phyloP scores from a whole-genome alignment of 495 filamentous ascomycete genomes.

The Schizothecium vesticola region DNA sequence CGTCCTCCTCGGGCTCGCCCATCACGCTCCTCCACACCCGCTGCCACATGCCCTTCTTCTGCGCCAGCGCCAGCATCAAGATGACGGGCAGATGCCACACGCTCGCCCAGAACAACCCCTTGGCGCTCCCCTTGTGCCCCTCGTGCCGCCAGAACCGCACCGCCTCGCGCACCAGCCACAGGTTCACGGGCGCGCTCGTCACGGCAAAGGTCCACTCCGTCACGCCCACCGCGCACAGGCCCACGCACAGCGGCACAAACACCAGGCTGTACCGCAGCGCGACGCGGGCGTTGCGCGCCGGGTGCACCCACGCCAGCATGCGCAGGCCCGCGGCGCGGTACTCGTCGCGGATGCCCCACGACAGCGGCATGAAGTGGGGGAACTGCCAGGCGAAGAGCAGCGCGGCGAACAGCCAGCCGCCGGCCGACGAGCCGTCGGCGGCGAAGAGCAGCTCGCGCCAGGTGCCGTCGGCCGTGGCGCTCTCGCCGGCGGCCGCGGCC shows the following conservation, averaged over 20 bases:
- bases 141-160: constrained; percentile 74
- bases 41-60: constrained; percentile 93
- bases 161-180: constrained; percentile 79
- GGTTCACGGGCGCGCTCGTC: constrained; percentile 75
- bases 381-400: constrained; percentile 96
- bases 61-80: constrained; percentile 82
- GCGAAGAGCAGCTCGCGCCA: constrained; percentile 72
- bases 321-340: constrained; percentile 82
- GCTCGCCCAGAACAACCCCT: constrained; percentile 91
- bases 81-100: constrained; percentile 94
- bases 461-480: constrained; percentile 62
- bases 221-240: constrained; percentile 71
- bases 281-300: constrained; percentile 74
- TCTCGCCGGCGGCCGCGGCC: constrained; percentile 87
- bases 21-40: constrained; percentile 67
- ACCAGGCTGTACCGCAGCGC: constrained; percentile 80
- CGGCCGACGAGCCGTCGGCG: constrained; percentile 50
- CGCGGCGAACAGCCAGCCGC: constrained; percentile 83
- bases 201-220: constrained; percentile 85
- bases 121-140: constrained; percentile 74
- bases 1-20: constrained; percentile 49
- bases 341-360: constrained; percentile 80
- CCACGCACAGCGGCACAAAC: constrained; percentile 83
- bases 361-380: constrained; percentile 92
- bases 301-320: constrained; percentile 90